Base-by-base conservation (phyloP, 1,284 basidiomycete species). In the Rhodotorula sp. region DNA sequence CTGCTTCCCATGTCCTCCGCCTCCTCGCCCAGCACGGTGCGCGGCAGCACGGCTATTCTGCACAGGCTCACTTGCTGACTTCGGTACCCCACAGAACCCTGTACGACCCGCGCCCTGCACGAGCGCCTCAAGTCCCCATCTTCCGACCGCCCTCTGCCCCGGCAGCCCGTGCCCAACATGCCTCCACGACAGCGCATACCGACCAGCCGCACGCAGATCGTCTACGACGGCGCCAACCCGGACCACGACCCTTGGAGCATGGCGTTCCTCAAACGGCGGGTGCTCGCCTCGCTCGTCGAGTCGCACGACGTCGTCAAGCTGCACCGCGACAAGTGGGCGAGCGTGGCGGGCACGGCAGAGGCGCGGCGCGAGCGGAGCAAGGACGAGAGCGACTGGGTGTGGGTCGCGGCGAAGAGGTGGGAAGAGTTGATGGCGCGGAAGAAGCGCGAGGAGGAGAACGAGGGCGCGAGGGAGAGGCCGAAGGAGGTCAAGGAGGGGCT, bases 251-350 rank as follows among this genome's bases (percentile, higher is more conserved):
- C 16, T 21, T 71, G 70, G 70, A 46, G 41, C 34, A 41, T 71
- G 25, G 17, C 27, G 13, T 71, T 64, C 45, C 62, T 71, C 46
- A 71, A 71, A 54, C 46, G n/a, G 16, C 42, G 44, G 16, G 62
- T 71, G 10, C 46, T 71, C n/a, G 57, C 58, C 7, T 27, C 19
- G 10, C 55, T 71, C 44, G 48, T 61, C 49, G 66, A 49, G 46
- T 12, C 45, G 25, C 66, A 66, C n/a, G 58, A 61, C n/a, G 62
- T 71, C 4, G 46, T 64, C 53, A 71, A 71, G 58, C 21, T 61
- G 7, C 61, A 66, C 13, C 54, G 66, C 54, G 45, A 16, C 10
- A 41, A 25, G 25, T 67, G 61, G 61, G 69, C 54, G 21, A 34
- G 41, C 55, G 17, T 14, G 34, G 16, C 34, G 9, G 55, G 55